A percentile compares a stretch with the other conserved stretches of the same genome.
phyloP scores from a whole-genome alignment of 352 stramenopile species.

The Phytophthora hibernalis region DNA sequence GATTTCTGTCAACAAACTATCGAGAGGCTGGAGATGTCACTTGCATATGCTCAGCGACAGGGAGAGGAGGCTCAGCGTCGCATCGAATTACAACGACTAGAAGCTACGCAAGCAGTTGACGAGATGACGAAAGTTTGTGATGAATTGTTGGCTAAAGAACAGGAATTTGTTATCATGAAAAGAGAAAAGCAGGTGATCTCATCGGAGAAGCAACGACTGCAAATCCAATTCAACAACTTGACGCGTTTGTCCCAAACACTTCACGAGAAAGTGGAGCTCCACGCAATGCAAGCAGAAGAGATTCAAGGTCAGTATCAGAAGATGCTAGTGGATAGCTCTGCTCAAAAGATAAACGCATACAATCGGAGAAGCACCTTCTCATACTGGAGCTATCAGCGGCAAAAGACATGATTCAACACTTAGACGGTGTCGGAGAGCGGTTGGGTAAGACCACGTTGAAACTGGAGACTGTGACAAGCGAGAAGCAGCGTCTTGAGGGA shows the following conservation, averaged over 20 bases:
- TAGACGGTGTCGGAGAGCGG: constrained; percentile 48
- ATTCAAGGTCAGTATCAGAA: constrained; percentile 42
- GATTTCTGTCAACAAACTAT: constrained; percentile 61
- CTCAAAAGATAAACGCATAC: constrained; percentile 57
- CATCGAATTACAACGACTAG: constrained; percentile 59
- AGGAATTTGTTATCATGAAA: constrained; percentile 36
- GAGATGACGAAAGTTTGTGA: constrained; percentile 44
- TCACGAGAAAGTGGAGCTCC: constrained; percentile 44
- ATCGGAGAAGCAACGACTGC: constrained; percentile 48
- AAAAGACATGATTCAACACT: constrained; percentile 49
- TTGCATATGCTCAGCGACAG: constrained; percentile 43
- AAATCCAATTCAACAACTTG: constrained; percentile 66
- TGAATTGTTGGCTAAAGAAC: constrained; percentile 47
- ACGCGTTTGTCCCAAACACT: constrained; percentile 35
- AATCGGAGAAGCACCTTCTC: constrained; percentile 54
- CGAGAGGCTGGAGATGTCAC: constrained; percentile 50
- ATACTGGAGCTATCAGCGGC: constrained; percentile 49
- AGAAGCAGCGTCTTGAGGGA: constrained; percentile 32
- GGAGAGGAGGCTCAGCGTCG: constrained; percentile 60
- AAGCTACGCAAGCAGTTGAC: constrained; percentile 48
- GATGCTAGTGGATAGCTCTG: constrained; percentile 38
- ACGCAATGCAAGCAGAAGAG: constrained; percentile 59
- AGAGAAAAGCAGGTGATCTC: constrained; percentile 44
- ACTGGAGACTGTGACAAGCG: constrained; percentile 16
- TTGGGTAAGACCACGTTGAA: constrained; percentile 23